Conservation (phyloP, 371 early-diverging fungal genomes). For the Mucor indicus region DNA sequence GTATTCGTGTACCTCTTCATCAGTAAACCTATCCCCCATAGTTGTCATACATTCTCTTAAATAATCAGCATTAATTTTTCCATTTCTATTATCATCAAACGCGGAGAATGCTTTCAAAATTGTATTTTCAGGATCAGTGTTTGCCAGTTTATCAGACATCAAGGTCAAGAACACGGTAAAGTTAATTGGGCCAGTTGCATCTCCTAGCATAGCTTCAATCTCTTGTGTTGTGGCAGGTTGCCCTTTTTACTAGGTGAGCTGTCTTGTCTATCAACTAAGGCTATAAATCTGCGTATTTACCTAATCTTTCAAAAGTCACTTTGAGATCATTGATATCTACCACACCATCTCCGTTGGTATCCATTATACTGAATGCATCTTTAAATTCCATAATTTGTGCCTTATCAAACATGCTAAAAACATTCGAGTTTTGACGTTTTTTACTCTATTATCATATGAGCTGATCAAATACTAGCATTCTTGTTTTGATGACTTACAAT, state of each 20-base stretch:
- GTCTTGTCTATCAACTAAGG: background rate
- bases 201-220: slow-evolving; percentile 89
- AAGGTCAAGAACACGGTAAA: slow-evolving; percentile 93
- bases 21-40: slow-evolving; percentile 89
- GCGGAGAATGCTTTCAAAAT: slow-evolving; percentile 85
- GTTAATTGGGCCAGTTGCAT: slow-evolving; percentile 85
- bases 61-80: slow-evolving; percentile 76
- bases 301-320: slow-evolving; percentile 64
- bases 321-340: slow-evolving; percentile 88
- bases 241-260: slow-evolving; percentile 37
- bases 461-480: too few species aligned
- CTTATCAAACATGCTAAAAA: slow-evolving; percentile 98
- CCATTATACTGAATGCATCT: slow-evolving; percentile 94
- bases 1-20: slow-evolving; percentile 70
- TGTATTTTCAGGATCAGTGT: slow-evolving; percentile 85
- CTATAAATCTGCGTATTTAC: slow-evolving; percentile 13
- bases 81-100: slow-evolving; percentile 84
- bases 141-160: slow-evolving; percentile 91
- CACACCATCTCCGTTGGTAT: slow-evolving; percentile 85
- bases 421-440: slow-evolving; percentile 96
- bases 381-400: slow-evolving; percentile 94
- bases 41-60: slow-evolving; percentile 84
- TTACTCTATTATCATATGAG: too few species aligned
- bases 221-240: slow-evolving; percentile 81
- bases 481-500: too few species aligned